A percentile compares a stretch with the other conserved stretches of the same genome.
Evolutionary conservation across 345 rosid species (phyloP).

Genomic region (Barbarea vulgaris): DNA sequence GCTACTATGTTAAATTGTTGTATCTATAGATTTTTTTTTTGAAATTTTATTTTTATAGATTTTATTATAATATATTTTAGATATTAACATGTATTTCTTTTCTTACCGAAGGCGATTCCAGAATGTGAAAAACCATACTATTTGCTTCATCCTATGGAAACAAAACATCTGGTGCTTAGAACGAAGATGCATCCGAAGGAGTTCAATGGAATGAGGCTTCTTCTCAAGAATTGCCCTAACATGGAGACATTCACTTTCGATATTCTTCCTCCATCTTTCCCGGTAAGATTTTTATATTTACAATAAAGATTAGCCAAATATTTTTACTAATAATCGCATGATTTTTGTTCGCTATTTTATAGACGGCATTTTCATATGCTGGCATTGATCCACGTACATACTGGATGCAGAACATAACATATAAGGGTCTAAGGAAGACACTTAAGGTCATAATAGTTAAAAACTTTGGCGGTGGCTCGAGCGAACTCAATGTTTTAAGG

Average conservation of each 20-base stretch:
- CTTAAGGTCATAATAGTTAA: background rate
- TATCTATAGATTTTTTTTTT: too few species aligned
- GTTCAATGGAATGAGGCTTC: conserved; percentile 45
- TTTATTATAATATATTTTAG: background rate
- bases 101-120: conserved; percentile 38
- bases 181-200: conserved; percentile 39
- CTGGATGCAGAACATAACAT: background rate
- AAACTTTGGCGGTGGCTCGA: background rate
- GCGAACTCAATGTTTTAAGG: background rate
- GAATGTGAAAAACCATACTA: conserved; percentile 18
- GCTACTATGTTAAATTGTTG: background rate
- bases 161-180: conserved; percentile 44
- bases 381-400: background rate
- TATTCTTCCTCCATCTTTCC: background rate
- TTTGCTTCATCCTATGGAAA: conserved; percentile 22
- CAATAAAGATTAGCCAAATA: background rate
- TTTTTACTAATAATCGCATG: background rate
- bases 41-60: too few species aligned
- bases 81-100: background rate
- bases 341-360: too few species aligned
- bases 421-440: background rate
- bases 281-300: background rate
- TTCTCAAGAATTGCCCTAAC: conserved; percentile 42
- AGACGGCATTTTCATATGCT: background rate
- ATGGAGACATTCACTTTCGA: conserved; percentile 1